Base-by-base conservation (phyloP, 192 early-diverging fungal genomes). In the Paraglomus occultum region DNA sequence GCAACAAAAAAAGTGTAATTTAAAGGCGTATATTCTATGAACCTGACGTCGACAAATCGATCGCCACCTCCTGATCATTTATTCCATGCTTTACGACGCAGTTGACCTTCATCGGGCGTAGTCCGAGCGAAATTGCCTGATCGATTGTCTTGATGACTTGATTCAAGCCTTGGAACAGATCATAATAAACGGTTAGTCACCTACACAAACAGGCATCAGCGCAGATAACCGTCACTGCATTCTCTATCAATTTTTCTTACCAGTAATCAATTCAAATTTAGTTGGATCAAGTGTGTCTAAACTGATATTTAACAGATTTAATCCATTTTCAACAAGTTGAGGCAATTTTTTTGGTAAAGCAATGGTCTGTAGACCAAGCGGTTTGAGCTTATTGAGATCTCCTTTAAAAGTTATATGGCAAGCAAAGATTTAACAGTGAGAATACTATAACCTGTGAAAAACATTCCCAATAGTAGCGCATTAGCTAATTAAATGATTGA, bases 11-110 rank as follows among this genome's bases (percentile, higher is more conserved):
- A 43, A 15, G 9, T 4, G 46, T 43, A 38, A 46, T 73, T 70
- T 77, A 88, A 98, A 0, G 96, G 96, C 96, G 97, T 98, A 72
- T 97, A 97, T 76, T 98, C 96, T 74, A 98, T 98, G 77, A 98
- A 98, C 17, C 96, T 80, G 0, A 98, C 86, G 45, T 90, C 87
- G 5, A 97, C 64, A 10, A 84, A 78, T 15, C 85, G 81, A 52
- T 92, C 82, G 43, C 73, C 0, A 95, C 85, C 61, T 98, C 93
- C 58, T 83, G 74, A 44, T 96, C 91, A 70, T 99, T 99, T 38
- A 91, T 80, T 1, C 86, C 86, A 1, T 90, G 84, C 75, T 96
- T 95, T 39, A 99, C 90, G 12, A 99, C 96, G n/a, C 86, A 87
- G 59, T 99, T 99, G 73, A 99, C 74, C 74, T 99, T 99, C 60